These are phyloP conservation scores for Incumbomyces lentus DNA, from an alignment of 2,329 filamentous ascomycete genomes.

Conservation along the genomic window DNA sequence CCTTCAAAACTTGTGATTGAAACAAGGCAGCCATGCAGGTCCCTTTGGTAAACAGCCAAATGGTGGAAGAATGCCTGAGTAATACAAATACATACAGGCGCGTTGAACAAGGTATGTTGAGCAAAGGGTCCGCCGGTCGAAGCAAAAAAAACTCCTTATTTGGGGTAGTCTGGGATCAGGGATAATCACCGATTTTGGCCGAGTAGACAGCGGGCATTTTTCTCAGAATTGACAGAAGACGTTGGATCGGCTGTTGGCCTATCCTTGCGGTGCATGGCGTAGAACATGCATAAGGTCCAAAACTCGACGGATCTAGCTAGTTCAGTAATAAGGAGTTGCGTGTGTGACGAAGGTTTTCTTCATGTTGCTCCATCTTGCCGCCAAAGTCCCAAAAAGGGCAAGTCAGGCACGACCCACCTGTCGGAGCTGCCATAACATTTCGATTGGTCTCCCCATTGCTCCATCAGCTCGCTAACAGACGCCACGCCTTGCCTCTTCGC, in stretches of 20 bases:
- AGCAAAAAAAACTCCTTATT: not conserved
- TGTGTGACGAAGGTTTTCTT: not conserved
- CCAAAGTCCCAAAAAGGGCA: not conserved
- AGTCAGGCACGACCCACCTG: slow-evolving; percentile 3
- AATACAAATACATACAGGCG: not conserved
- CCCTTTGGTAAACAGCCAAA: not conserved
- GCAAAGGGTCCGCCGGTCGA: not conserved
- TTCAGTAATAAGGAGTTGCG: slow-evolving; percentile 6
- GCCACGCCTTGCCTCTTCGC: slow-evolving; percentile 1
- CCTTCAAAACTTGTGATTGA: too few relatives aligned
- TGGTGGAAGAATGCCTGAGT: not conserved
- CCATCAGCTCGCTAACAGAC: too few relatives aligned
- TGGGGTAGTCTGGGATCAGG: not conserved
- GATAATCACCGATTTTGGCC: not conserved
- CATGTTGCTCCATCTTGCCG: not conserved
- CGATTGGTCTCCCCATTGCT: too few relatives aligned
- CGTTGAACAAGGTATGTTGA: not conserved
- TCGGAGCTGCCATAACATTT: not conserved
- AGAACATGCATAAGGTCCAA: not conserved
- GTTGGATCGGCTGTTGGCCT: not conserved
- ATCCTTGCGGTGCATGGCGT: slow-evolving; percentile 5
- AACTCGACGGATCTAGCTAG: slow-evolving; percentile 1
- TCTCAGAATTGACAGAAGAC: not conserved
- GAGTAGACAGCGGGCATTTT: not conserved
- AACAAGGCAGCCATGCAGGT: slow-evolving; percentile 1